These are phyloP conservation scores for Rostrohypoxylon terebratum DNA, from an alignment of 495 filamentous ascomycete species.

Conservation along the genomic window DNA sequence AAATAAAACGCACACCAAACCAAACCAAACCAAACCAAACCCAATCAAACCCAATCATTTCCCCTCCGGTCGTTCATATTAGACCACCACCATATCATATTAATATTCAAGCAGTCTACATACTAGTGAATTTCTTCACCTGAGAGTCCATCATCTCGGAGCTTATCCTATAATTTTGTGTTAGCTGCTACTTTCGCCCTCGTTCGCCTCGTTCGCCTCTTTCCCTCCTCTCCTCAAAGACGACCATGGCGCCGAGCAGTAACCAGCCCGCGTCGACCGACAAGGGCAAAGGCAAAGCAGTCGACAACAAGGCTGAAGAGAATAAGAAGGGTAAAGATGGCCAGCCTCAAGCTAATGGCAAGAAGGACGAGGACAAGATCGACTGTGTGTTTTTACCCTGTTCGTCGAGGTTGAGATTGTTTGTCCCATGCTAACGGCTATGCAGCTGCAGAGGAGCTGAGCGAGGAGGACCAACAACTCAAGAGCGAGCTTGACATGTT, in stretches of 20 bases:
- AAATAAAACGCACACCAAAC: constrained; percentile 5
- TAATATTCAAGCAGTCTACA: constrained; percentile 7
- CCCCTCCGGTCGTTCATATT: background rate
- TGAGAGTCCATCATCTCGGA: constrained; percentile 10
- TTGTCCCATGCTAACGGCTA: constrained; percentile 24
- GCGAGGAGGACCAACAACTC: constrained; percentile 96
- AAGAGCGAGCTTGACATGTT: constrained; percentile 99
- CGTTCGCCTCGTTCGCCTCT: no score
- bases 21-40: background rate
- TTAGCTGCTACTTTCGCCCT: constrained; percentile 15
- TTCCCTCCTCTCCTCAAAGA: constrained; percentile 29
- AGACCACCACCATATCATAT: background rate
- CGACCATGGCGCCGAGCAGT: constrained; percentile 89
- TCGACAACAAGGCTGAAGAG: constrained; percentile 73
- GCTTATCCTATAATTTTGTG: constrained; percentile 23
- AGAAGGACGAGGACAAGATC: constrained; percentile 73
- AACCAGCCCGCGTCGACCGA: constrained; percentile 84
- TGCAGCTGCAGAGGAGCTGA: constrained; percentile 81
- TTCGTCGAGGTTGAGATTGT: background rate
- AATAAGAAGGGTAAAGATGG: constrained; percentile 74
- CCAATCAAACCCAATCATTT: background rate
- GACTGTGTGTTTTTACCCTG: constrained; percentile 54
- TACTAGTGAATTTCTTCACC: constrained; percentile 24
- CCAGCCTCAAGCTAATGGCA: constrained; percentile 76
- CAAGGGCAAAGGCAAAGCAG: constrained; percentile 95